A percentile compares a stretch with the other conserved stretches of the same genome.
Evolutionary conservation across 306 rosid genomes (phyloP).

Genomic region (Vachellia pachyceras): DNA sequence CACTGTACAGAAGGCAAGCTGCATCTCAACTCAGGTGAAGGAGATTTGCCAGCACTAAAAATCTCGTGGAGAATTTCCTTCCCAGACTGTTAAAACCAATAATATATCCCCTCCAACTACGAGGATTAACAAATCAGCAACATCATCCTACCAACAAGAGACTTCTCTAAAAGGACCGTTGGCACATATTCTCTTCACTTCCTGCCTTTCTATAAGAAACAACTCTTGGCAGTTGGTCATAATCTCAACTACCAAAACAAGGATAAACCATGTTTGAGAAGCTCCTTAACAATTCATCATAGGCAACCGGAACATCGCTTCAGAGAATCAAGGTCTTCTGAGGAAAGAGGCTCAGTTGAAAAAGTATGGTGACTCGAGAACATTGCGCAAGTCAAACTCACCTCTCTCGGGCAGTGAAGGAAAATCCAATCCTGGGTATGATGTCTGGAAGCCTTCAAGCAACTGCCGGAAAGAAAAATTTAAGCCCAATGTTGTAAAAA

Average conservation of each 20-base stretch:
- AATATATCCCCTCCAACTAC: not conserved
- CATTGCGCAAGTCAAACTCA: conserved; percentile 69
- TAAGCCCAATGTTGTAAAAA: conserved; percentile 29
- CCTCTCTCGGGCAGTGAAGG: conserved; percentile 81
- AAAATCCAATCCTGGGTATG: conserved; percentile 69
- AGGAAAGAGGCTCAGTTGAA: conserved; percentile 59
- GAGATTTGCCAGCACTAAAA: conserved; percentile 36
- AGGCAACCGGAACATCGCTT: conserved; percentile 23
- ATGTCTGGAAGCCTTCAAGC: conserved; percentile 65
- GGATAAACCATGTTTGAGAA: conserved; percentile 36
- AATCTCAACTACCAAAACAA: conserved; percentile 25
- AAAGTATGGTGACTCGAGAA: conserved; percentile 75
- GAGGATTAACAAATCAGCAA: not conserved
- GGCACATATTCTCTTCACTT: conserved; percentile 19
- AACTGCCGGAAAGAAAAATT: conserved; percentile 59
- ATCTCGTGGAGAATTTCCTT: conserved; percentile 35
- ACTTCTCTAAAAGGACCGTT: not conserved
- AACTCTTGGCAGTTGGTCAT: conserved; percentile 30
- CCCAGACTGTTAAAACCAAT: conserved; percentile 11
- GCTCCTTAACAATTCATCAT: conserved; percentile 12
- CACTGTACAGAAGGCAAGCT: conserved; percentile 41
- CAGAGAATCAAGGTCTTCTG: conserved; percentile 1
- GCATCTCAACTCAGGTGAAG: conserved; percentile 36
- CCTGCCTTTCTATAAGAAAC: conserved; percentile 34
- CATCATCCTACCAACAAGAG: not conserved